phyloP scores from a whole-genome alignment of 2,329 filamentous ascomycete genomes.

The Lomentospora prolificans region DNA sequence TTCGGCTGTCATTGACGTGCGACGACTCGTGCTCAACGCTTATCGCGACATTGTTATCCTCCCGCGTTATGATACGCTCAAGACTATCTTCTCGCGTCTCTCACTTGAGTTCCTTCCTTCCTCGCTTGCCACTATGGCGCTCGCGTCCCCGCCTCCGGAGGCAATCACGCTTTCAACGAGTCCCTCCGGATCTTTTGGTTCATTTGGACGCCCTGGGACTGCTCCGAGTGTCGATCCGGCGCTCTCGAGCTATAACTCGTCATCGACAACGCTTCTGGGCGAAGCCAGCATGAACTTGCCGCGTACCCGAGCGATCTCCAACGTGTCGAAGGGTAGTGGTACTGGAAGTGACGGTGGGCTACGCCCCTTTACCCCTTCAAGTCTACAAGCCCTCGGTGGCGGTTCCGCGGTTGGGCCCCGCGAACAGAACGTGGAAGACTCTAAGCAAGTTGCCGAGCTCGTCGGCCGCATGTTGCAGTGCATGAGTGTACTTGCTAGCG shows the following conservation, averaged over 20 bases:
- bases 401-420: slow-evolving; percentile 27
- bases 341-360: slow-evolving; percentile 29
- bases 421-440: slow-evolving; percentile 55
- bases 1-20: slow-evolving; percentile 63
- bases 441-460: slow-evolving; percentile 80
- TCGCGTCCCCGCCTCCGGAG: slow-evolving; percentile 43
- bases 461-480: slow-evolving; percentile 95
- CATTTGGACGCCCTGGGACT: slow-evolving; percentile 54
- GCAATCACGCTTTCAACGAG: slow-evolving; percentile 38
- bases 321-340: slow-evolving; percentile 60
- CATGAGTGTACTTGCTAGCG: slow-evolving; percentile 75
- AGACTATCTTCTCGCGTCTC: slow-evolving; percentile 80
- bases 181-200: slow-evolving; percentile 37
- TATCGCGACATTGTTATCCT: slow-evolving; percentile 87
- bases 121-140: slow-evolving; percentile 38
- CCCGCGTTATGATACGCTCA: slow-evolving; percentile 78
- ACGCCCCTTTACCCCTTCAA: slow-evolving; percentile 41
- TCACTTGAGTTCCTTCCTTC: slow-evolving; percentile 67
- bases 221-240: slow-evolving; percentile 65
- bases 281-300: slow-evolving; percentile 42
- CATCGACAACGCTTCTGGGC: slow-evolving; percentile 70
- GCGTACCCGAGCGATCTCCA: slow-evolving; percentile 75
- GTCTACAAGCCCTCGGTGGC: slow-evolving; percentile 23
- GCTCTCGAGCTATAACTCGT: slow-evolving; percentile 65
- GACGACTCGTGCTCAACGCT: slow-evolving; percentile 76